Conservation (phyloP, 768 basidiomycete species). For the Podaxis sp. region DNA sequence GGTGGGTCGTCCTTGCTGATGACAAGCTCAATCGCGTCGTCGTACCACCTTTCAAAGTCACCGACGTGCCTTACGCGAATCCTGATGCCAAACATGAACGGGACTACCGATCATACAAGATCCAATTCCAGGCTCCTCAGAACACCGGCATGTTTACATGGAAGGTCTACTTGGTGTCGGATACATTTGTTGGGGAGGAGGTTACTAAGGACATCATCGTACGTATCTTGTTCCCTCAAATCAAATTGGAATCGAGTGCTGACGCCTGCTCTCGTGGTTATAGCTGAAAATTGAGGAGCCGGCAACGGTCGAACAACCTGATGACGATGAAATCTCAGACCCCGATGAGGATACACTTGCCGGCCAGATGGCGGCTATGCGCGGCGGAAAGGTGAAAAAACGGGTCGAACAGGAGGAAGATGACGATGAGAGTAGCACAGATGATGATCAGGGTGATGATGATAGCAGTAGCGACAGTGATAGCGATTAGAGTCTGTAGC, state of each 20-base stretch:
- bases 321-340: conserved; percentile 95
- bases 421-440: conserved; percentile 50
- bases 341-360: conserved; percentile 96
- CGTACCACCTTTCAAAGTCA: conserved; percentile 81
- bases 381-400: conserved; percentile 84
- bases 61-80: conserved; percentile 71
- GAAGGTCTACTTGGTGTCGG: conserved; percentile 83
- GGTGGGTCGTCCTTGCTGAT: conserved; percentile 92
- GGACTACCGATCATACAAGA: conserved; percentile 80
- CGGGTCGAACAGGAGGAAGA: conserved; percentile 44
- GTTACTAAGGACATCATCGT: conserved; percentile 70
- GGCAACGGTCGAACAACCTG: conserved; percentile 56
- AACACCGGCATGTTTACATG: conserved; percentile 84
- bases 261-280: not conserved
- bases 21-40: conserved; percentile 82
- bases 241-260: not conserved
- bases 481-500: conserved; percentile 25
- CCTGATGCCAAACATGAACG: conserved; percentile 37
- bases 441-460: conserved; percentile 48
- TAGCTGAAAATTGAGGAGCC: conserved; percentile 86
- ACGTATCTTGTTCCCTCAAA: conserved; percentile 27
- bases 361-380: conserved; percentile 97
- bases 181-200: conserved; percentile 88
- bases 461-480: conserved; percentile 45
- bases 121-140: conserved; percentile 94